Evolutionary conservation across 257 asterid genomes (phyloP), one percentile per base, ranked within the genome.

Genomic region (Nyctanthes arbortristis): DNA sequence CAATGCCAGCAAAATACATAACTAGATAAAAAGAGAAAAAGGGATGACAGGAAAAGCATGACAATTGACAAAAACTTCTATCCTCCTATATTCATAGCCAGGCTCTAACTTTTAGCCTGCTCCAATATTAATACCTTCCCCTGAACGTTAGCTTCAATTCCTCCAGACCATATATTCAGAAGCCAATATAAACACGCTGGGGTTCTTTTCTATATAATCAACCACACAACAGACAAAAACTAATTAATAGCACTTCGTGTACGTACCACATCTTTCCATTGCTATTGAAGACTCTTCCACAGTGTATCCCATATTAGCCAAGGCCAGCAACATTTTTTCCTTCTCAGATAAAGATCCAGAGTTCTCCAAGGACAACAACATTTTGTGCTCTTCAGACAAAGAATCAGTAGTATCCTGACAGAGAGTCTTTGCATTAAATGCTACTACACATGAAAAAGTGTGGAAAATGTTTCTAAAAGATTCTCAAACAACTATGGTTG

Each of bases 301-400:
- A 28, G 82, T 27, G 75, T 82, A 90, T 49, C 96, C 95, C 96
- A 89, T 89, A 13, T 82, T 75, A 16, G 69, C 81, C 31, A 89
- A 59, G 3, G 59, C 55, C 8, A 78, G 71, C 71, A 84, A 27
- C 5, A 63, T 84, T 52, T 31, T 29, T 45, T 90, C 88, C 62
- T 78, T 70, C 75, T 79, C 84, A 8, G 87, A 55, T 64, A 78
- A 73, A 14, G 84, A 67, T 63, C 82, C 84, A 2, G 69, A 57
- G 7, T 25, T 75, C 57, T 37, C 85, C 84, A 74, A 52, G 40
- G 75, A 29, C 56, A 77, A 65, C 73, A 84, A 40, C 83, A 29
- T 67, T 28, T 72, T 84, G 63, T 79, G 89, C 70, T 70, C 57
- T 67, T 84, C 89, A 11, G 85, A 73, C 43, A 14, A 13, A 27